Evolutionary conservation across 2,329 filamentous ascomycete species (phyloP), one percentile per base, ranked within the genome.

Genomic region (Microdochium nivale): DNA sequence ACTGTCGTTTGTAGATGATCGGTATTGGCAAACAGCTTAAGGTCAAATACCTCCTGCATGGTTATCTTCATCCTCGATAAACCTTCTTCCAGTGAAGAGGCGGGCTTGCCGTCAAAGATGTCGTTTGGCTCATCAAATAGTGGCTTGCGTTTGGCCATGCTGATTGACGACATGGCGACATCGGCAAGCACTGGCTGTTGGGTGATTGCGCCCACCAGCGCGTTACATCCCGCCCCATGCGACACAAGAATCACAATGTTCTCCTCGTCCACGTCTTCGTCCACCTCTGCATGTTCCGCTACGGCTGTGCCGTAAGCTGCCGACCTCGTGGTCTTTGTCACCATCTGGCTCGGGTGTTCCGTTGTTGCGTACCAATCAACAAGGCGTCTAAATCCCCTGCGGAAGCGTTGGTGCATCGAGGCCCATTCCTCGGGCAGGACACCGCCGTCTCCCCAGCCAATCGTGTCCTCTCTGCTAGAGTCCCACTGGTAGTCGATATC

Each of bases 401-500:
- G 80, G 62, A 97, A 96, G 23, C 94, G 81, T 64, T 85, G 86
- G 68, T 99, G 94, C 94, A 99, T 97, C 3, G 83, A 77, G 27
- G 89, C 87, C 94, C 94, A 99, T 68, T 97, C 94, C 68, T 99
- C 94, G 1, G 89, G 90, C 60, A 89, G 88, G 44, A 86, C 79
- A 37, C 92, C 94, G 10, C 92, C 92, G 60, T 90, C 84, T 7
- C 91, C 92, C 87, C 94, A 97, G 55, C 84, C 76, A 44, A 89
- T 77, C 0, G 88, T 83, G 2, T 79, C 73, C 14, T n/a, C n/a
- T n/a, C 87, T 80, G 77, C 91, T 92, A 54, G 91, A 96, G 63
- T 99, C 91, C 92, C 94, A 99, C 60, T 92, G 87, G 62, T 89
- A 95, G 67, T 99, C 94, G n/a, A 96, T 78, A 49, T 87, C 79